phyloP scores from a whole-genome alignment of 2,329 filamentous ascomycete species.

The Chrysosporium keratinophilum region DNA sequence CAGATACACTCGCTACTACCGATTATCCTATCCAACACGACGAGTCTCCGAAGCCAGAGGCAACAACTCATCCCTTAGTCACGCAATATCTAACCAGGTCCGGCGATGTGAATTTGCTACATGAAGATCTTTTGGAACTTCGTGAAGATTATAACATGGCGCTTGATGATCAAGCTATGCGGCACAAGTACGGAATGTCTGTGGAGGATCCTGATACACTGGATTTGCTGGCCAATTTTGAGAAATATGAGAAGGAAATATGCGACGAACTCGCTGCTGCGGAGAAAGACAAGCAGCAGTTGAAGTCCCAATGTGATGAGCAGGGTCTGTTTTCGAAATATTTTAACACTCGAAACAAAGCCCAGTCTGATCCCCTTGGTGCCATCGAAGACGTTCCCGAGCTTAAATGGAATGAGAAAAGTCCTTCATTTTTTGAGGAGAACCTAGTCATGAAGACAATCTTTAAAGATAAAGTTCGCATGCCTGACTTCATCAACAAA shows the following conservation, averaged over 20 bases:
- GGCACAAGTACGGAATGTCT: neutral
- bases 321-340: conserved; percentile 12
- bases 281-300: conserved; percentile 16
- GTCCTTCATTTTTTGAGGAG: conserved; percentile 19
- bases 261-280: conserved; percentile 19
- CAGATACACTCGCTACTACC: neutral
- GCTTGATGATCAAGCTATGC: conserved; percentile 5
- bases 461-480: conserved; percentile 14
- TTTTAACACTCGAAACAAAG: neutral
- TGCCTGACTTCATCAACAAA: conserved; percentile 22
- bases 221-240: conserved; percentile 21
- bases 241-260: conserved; percentile 17
- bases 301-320: conserved; percentile 19
- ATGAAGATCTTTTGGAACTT: conserved; percentile 11
- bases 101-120: conserved; percentile 2
- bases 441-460: neutral
- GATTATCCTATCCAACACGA: neutral
- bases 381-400: neutral
- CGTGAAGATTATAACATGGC: conserved; percentile 6
- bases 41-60: neutral
- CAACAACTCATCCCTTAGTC: conserved; percentile 8
- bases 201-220: conserved; percentile 9
- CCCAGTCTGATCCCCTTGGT: conserved; percentile 5
- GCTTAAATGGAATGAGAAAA: conserved; percentile 13
- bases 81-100: conserved; percentile 8